These are phyloP conservation scores for Saraca asoca DNA, from an alignment of 331 rosid genomes.

Conservation along the genomic window DNA sequence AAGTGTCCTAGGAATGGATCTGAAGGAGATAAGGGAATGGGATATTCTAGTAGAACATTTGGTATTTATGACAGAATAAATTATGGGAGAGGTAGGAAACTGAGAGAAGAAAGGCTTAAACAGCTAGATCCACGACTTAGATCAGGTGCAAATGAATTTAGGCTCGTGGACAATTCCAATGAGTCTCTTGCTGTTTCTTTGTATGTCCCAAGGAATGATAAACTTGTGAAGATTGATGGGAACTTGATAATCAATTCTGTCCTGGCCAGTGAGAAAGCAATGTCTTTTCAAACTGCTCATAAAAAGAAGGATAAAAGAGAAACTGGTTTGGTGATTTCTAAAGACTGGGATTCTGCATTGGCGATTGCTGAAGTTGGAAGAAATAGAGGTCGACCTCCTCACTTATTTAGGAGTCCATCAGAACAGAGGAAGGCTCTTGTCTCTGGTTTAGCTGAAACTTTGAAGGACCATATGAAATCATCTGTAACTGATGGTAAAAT, in stretches of 20 bases:
- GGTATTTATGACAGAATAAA: constrained; percentile 35
- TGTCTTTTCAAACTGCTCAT: constrained; percentile 54
- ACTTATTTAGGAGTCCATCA: constrained; percentile 47
- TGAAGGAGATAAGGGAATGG: constrained; percentile 40
- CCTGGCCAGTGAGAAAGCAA: constrained; percentile 88
- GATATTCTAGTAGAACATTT: constrained; percentile 47
- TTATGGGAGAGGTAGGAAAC: constrained; percentile 44
- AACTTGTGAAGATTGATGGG: constrained; percentile 91
- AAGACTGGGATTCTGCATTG: constrained; percentile 62
- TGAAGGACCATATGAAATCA: constrained; percentile 61
- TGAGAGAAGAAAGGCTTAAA: constrained; percentile 31
- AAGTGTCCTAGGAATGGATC: constrained; percentile 53
- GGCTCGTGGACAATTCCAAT: constrained; percentile 53
- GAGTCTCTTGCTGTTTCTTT: constrained; percentile 88
- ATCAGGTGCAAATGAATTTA: constrained; percentile 39
- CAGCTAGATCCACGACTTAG: constrained; percentile 27
- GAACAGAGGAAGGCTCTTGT: constrained; percentile 70
- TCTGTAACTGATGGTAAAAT: constrained; percentile 74
- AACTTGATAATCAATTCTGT: constrained; percentile 92
- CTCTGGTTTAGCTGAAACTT: constrained; percentile 54
- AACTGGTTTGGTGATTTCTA: constrained; percentile 65
- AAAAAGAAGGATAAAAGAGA: constrained; percentile 49
- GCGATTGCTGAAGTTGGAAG: constrained; percentile 70
- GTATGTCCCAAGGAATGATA: constrained; percentile 95
- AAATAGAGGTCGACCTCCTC: constrained; percentile 61